Percentiles rank a stretch among this genome's conserved stretches.
These are phyloP conservation scores for Fraxinus floribunda DNA, from an alignment of 305 asterid species.

Conservation along the genomic window DNA sequence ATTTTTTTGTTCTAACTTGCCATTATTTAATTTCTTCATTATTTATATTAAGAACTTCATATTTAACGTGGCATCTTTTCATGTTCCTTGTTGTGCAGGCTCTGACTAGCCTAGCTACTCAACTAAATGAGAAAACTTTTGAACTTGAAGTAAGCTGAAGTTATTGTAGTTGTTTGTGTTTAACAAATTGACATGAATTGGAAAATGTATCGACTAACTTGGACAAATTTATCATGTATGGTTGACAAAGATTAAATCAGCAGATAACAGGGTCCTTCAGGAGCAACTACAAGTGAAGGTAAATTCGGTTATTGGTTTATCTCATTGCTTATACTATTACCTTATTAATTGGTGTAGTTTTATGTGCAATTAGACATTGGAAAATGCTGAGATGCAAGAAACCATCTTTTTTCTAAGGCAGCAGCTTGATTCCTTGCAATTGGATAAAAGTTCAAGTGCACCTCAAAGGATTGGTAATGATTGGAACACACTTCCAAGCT, in stretches of 20 bases:
- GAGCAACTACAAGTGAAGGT: constrained; percentile 80
- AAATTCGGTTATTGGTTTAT: constrained; percentile 17
- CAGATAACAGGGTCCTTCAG: constrained; percentile 86
- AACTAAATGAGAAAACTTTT: constrained; percentile 70
- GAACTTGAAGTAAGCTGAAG: constrained; percentile 69
- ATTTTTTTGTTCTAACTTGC: not conserved
- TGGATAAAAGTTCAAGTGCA: constrained; percentile 40
- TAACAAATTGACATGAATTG: constrained; percentile 6
- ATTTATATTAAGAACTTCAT: not conserved
- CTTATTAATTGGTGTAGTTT: constrained; percentile 21
- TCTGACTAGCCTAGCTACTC: constrained; percentile 68
- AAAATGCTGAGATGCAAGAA: constrained; percentile 69
- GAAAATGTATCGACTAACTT: constrained; percentile 34
- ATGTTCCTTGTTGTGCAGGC: constrained; percentile 38
- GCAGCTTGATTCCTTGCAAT: constrained; percentile 49
- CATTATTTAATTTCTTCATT: not conserved
- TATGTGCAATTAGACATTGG: constrained; percentile 42
- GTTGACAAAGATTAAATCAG: constrained; percentile 66
- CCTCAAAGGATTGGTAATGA: constrained; percentile 24
- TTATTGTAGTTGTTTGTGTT: constrained; percentile 16
- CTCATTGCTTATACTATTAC: constrained; percentile 12
- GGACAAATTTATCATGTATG: constrained; percentile 21
- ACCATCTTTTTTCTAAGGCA: constrained; percentile 53
- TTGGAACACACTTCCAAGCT: constrained; percentile 30
- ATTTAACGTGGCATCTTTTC: not conserved